phyloP scores from a whole-genome alignment of 768 basidiomycete species.

The Boletus rubescentipes region DNA sequence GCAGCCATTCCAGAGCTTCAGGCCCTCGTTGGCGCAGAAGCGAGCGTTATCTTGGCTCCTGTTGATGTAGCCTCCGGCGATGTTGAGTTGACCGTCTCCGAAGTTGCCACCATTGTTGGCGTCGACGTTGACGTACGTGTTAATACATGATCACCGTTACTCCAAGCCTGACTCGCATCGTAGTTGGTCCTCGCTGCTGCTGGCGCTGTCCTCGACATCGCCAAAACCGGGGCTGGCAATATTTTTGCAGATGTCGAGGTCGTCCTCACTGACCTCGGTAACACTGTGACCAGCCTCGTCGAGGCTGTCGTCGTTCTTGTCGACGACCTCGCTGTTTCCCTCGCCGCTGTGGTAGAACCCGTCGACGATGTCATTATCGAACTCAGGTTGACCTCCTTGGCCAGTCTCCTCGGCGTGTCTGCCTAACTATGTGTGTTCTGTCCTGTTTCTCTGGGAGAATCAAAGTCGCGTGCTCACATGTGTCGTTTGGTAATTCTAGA shows the following conservation, averaged over 20 bases:
- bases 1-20: conserved; percentile 24
- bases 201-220: conserved; percentile 22
- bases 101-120: conserved; percentile 26
- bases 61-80: conserved; percentile 10
- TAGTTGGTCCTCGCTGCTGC: conserved; percentile 31
- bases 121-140: conserved; percentile 22
- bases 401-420: conserved; percentile 16
- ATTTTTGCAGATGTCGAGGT: neutral
- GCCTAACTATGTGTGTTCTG: too few species aligned
- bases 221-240: neutral
- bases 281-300: conserved; percentile 22
- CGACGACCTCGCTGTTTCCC: conserved; percentile 20
- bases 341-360: conserved; percentile 21
- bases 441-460: too few species aligned
- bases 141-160: neutral
- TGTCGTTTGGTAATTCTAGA: too few species aligned
- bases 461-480: too few species aligned
- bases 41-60: conserved; percentile 25
- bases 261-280: conserved; percentile 15
- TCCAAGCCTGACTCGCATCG: neutral
- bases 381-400: conserved; percentile 23
- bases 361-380: conserved; percentile 19
- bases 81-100: conserved; percentile 24
- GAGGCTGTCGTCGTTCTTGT: conserved; percentile 14
- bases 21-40: conserved; percentile 24